These are phyloP conservation scores for Aspergillus sp. DNA, from an alignment of 2,329 filamentous ascomycete genomes.

Conservation along the genomic window DNA sequence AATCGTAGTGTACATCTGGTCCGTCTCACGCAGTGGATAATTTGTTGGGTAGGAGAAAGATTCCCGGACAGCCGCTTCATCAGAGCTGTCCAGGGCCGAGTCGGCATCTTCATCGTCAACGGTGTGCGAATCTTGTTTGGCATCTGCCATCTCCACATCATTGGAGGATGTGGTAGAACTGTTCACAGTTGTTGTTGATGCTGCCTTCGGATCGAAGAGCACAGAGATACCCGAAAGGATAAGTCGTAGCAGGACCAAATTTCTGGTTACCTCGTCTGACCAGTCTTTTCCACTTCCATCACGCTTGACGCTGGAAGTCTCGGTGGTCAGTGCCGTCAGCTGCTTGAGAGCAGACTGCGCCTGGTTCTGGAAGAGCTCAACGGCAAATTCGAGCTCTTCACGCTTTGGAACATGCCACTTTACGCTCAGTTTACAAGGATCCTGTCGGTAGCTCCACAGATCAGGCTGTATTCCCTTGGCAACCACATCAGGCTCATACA, in stretches of 20 bases:
- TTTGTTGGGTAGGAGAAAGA: conserved; percentile 88
- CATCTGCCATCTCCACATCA: conserved; percentile 51
- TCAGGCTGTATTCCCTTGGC: conserved; percentile 70
- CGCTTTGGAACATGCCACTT: conserved; percentile 85
- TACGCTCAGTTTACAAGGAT: conserved; percentile 75
- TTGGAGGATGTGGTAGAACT: conserved; percentile 40
- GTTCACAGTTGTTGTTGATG: conserved; percentile 56
- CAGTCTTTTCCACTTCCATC: conserved; percentile 97
- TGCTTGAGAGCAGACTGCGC: conserved; percentile 73
- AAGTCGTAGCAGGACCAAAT: conserved; percentile 84
- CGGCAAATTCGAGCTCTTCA: conserved; percentile 82
- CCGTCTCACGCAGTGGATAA: conserved; percentile 69
- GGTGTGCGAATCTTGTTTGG: conserved; percentile 33
- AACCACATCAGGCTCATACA: conserved; percentile 79
- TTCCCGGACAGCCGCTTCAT: conserved; percentile 67
- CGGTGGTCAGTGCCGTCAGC: conserved; percentile 76
- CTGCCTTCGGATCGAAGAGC: conserved; percentile 78
- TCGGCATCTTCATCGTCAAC: conserved; percentile 46
- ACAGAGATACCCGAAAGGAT: conserved; percentile 86
- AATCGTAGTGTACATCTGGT: conserved; percentile 70
- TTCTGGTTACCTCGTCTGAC: conserved; percentile 93
- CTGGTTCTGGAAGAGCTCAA: conserved; percentile 84
- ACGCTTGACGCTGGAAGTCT: conserved; percentile 77
- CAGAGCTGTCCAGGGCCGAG: conserved; percentile 57
- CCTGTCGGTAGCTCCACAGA: conserved; percentile 81